These are phyloP conservation scores for Thelonectria blattea DNA, from an alignment of 2,329 filamentous ascomycete genomes.

Conservation along the genomic window DNA sequence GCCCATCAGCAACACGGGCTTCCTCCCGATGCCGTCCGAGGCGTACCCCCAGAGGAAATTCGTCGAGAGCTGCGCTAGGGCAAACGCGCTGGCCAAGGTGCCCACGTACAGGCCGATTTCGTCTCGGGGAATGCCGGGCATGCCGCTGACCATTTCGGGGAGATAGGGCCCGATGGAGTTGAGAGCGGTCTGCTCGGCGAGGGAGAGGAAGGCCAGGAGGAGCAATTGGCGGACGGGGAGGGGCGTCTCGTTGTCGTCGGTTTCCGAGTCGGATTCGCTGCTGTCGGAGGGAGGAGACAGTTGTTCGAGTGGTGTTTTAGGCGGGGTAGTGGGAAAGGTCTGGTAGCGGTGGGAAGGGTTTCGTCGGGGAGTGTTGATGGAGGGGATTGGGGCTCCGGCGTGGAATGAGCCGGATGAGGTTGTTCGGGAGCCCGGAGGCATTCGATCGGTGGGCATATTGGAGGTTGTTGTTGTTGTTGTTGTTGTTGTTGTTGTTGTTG, in stretches of 20 bases:
- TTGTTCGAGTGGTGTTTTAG: conserved; percentile 66
- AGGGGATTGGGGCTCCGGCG: conserved; percentile 57
- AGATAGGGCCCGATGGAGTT: conserved; percentile 97
- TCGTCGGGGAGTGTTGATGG: conserved; percentile 45
- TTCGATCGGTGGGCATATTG: conserved; percentile 32
- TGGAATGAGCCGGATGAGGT: conserved; percentile 57
- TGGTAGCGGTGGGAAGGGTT: conserved; percentile 69
- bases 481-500: no score
- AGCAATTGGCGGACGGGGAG: conserved; percentile 83
- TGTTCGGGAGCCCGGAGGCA: conserved; percentile 28
- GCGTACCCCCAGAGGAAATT: conserved; percentile 71
- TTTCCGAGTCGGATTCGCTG: conserved; percentile 39
- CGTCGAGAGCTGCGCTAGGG: conserved; percentile 87
- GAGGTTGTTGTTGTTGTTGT: not conserved
- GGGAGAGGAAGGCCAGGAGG: conserved; percentile 84
- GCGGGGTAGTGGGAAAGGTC: conserved; percentile 79
- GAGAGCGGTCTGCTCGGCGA: conserved; percentile 93
- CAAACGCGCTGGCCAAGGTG: conserved; percentile 87
- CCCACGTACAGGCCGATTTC: conserved; percentile 89
- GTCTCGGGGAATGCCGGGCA: conserved; percentile 75
- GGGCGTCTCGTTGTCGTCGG: conserved; percentile 67
- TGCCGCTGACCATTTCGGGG: conserved; percentile 86
- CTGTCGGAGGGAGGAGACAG: conserved; percentile 39
- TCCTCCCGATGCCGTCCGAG: conserved; percentile 72
- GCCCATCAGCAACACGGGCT: conserved; percentile 77